phyloP scores from a whole-genome alignment of 2,329 filamentous ascomycete genomes.

The Epichloe sp. region DNA sequence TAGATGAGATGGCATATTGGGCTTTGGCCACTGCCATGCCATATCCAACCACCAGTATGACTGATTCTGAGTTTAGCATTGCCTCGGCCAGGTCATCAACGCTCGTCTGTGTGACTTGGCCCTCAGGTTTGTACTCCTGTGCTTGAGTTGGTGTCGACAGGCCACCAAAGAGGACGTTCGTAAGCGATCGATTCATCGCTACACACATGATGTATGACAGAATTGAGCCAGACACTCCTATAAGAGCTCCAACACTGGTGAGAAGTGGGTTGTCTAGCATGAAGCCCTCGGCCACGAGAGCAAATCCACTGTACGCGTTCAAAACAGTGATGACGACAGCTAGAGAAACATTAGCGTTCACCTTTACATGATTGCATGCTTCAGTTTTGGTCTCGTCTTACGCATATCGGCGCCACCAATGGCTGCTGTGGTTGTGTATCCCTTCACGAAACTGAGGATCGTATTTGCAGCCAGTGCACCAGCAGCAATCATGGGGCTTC shows the following conservation, averaged over 20 bases:
- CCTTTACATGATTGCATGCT: neutral
- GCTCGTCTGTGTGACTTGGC: conserved; percentile 62
- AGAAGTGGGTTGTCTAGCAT: conserved; percentile 83
- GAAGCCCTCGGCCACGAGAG: conserved; percentile 77
- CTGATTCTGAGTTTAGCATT: conserved; percentile 62
- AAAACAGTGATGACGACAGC: conserved; percentile 78
- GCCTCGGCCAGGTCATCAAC: conserved; percentile 71
- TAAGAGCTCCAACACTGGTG: conserved; percentile 74
- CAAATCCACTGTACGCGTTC: conserved; percentile 85
- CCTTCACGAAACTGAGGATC: conserved; percentile 68
- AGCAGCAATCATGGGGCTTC: conserved; percentile 65
- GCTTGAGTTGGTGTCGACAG: conserved; percentile 41
- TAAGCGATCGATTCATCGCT: conserved; percentile 84
- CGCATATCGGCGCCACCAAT: conserved; percentile 93
- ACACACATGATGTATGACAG: conserved; percentile 80
- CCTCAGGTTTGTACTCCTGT: conserved; percentile 61
- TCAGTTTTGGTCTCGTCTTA: conserved; percentile 12
- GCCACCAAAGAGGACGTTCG: conserved; percentile 79
- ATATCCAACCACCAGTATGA: conserved; percentile 84
- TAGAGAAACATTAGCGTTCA: conserved; percentile 13
- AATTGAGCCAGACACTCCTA: conserved; percentile 80
- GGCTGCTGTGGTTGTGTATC: conserved; percentile 74
- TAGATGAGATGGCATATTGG: conserved; percentile 80
- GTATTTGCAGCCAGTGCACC: conserved; percentile 66
- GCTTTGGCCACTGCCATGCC: conserved; percentile 93